Conservation (phyloP, 306 rosid genomes). For the Corylus americana region DNA sequence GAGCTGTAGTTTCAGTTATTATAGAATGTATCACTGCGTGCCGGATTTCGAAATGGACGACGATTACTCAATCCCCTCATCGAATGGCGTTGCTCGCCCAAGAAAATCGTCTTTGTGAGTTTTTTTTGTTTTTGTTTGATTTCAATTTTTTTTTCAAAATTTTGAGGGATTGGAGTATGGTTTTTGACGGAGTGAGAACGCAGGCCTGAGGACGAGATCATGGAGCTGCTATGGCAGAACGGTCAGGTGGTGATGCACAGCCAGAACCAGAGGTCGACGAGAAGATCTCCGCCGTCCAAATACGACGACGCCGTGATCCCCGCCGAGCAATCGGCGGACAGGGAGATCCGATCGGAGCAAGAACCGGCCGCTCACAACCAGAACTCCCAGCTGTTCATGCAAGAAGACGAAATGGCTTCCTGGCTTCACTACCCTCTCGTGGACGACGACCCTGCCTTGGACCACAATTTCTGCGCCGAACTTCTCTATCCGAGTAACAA, state of each 20-base stretch:
- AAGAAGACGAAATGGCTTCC: slow-evolving; percentile 74
- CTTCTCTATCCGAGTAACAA: slow-evolving; percentile 33
- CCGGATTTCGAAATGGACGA: slow-evolving; percentile 67
- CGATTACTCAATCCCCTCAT: slow-evolving; percentile 36
- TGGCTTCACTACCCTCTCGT: slow-evolving; percentile 70
- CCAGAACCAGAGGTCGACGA: slow-evolving; percentile 50
- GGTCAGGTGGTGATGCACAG: slow-evolving; percentile 63
- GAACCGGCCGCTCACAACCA: slow-evolving; percentile 15
- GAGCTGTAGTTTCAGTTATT: not conserved
- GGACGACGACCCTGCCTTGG: slow-evolving; percentile 62
- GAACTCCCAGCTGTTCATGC: slow-evolving; percentile 56
- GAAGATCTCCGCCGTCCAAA: slow-evolving; percentile 30
- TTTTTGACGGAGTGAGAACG: not conserved
- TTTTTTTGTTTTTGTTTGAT: not conserved
- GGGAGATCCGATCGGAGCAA: slow-evolving; percentile 35
- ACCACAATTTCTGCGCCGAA: slow-evolving; percentile 52
- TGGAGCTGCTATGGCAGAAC: slow-evolving; percentile 81
- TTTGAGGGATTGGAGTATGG: not conserved
- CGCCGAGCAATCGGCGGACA: slow-evolving; percentile 25
- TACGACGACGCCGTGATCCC: slow-evolving; percentile 28
- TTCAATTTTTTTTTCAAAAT: not conserved
- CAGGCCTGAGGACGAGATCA: slow-evolving; percentile 64
- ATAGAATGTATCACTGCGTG: slow-evolving; percentile 63
- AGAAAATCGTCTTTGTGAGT: slow-evolving; percentile 55
- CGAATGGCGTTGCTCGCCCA: slow-evolving; percentile 33